phyloP scores from a whole-genome alignment of 352 stramenopile species.

The Phytophthora boehmeriae region DNA sequence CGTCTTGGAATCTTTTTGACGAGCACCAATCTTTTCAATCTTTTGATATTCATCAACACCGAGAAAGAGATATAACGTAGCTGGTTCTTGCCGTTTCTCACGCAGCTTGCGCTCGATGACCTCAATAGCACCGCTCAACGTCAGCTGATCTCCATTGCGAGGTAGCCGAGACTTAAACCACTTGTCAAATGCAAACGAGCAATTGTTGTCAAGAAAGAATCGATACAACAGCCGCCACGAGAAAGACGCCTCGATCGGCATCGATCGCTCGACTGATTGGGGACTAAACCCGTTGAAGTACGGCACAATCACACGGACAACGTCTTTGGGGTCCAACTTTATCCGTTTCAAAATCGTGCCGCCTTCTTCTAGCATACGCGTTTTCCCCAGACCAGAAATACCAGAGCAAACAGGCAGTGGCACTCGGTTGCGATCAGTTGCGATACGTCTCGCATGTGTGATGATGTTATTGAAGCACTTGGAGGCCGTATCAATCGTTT shows the following conservation, averaged over 20 bases:
- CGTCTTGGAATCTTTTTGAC: background rate
- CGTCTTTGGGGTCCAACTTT: constrained; percentile 22
- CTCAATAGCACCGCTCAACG: background rate
- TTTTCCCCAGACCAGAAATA: constrained; percentile 41
- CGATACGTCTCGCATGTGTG: constrained; percentile 1
- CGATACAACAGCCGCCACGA: constrained; percentile 37
- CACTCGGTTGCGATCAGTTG: constrained; percentile 20
- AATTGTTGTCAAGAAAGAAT: constrained; percentile 41
- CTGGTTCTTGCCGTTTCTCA: background rate
- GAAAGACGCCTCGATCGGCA: constrained; percentile 45
- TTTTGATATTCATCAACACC: constrained; percentile 40
- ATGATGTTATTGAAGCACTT: constrained; percentile 19
- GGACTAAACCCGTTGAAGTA: constrained; percentile 23
- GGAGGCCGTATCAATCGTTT: constrained; percentile 7
- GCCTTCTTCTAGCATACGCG: constrained; percentile 43
- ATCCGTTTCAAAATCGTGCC: constrained; percentile 27
- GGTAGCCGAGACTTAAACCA: constrained; percentile 14
- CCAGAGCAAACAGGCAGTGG: constrained; percentile 39
- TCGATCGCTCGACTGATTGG: constrained; percentile 28
- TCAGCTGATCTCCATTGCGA: constrained; percentile 9
- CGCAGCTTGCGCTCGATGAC: constrained; percentile 21
- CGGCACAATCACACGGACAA: constrained; percentile 34
- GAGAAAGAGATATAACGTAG: constrained; percentile 35
- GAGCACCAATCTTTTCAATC: constrained; percentile 26
- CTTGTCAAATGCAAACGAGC: constrained; percentile 7